These are phyloP conservation scores for Neurospora discreta DNA, from an alignment of 495 filamentous ascomycete genomes.

Conservation along the genomic window DNA sequence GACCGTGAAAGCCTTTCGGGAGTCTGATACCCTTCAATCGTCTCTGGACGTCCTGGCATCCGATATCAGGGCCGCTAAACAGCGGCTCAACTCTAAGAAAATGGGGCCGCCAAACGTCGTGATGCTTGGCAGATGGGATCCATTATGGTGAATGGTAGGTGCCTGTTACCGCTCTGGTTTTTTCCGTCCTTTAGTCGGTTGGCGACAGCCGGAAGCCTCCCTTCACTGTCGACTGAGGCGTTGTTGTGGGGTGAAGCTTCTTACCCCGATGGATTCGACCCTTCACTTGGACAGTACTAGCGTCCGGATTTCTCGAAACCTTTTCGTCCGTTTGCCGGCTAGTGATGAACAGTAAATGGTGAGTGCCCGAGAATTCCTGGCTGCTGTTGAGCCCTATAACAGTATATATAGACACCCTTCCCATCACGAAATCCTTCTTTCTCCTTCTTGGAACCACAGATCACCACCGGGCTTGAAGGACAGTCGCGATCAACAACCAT, in stretches of 20 bases:
- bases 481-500: too few species aligned
- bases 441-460: neutral
- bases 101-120: too few species aligned
- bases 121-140: too few species aligned
- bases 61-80: too few species aligned
- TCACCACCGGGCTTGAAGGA: too few species aligned
- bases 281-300: neutral
- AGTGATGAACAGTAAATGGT: neutral
- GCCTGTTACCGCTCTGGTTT: too few species aligned
- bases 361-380: neutral
- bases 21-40: too few species aligned
- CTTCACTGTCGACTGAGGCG: neutral
- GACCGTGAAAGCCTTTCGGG: too few species aligned
- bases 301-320: neutral
- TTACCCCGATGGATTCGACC: neutral
- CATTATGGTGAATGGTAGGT: too few species aligned
- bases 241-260: neutral
- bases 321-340: neutral
- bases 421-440: neutral
- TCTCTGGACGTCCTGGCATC: too few species aligned
- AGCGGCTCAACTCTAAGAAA: too few species aligned
- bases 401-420: neutral
- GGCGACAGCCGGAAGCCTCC: neutral
- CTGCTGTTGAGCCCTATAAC: rapidly evolving
- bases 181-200: too few species aligned